Percentiles rank a stretch among this genome's conserved stretches.
These are phyloP conservation scores for Cystobasidium sp. DNA, from an alignment of 1,284 basidiomycete species.

Conservation along the genomic window DNA sequence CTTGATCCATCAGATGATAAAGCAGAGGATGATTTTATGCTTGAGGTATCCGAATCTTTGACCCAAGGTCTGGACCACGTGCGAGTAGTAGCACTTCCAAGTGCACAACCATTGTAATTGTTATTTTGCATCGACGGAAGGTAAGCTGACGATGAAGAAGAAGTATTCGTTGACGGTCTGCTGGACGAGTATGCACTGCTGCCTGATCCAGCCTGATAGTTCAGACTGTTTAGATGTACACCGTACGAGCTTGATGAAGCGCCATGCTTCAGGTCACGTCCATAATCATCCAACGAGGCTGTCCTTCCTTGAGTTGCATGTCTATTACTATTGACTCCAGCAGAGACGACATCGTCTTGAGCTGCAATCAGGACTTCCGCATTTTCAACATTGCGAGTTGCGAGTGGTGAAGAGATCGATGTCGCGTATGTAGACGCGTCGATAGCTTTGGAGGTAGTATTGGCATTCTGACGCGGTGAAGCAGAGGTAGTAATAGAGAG, in stretches of 20 bases:
- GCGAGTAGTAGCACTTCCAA: not conserved
- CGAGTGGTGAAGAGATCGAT: no score
- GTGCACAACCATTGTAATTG: not conserved
- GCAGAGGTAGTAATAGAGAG: no score
- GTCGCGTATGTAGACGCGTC: no score
- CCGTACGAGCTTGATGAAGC: no score
- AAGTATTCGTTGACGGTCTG: not conserved
- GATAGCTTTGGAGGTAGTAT: no score
- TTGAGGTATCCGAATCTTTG: constrained; percentile 17
- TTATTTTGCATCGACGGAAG: not conserved
- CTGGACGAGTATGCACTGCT: constrained; percentile 3
- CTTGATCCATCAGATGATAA: constrained; percentile 3
- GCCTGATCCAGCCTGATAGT: not conserved
- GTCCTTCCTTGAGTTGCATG: not conserved
- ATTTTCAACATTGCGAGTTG: no score
- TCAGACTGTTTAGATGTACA: not conserved
- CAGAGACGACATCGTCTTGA: no score
- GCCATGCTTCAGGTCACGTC: not conserved
- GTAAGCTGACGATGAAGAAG: not conserved
- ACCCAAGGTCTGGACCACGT: constrained; percentile 22
- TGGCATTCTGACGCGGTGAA: no score
- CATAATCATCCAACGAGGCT: not conserved
- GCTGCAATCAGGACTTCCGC: no score
- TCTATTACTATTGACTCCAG: no score
- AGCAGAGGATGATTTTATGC: constrained; percentile 10